These are phyloP conservation scores for Phlegmacium glaucopus DNA, from an alignment of 768 basidiomycete species.

Conservation along the genomic window DNA sequence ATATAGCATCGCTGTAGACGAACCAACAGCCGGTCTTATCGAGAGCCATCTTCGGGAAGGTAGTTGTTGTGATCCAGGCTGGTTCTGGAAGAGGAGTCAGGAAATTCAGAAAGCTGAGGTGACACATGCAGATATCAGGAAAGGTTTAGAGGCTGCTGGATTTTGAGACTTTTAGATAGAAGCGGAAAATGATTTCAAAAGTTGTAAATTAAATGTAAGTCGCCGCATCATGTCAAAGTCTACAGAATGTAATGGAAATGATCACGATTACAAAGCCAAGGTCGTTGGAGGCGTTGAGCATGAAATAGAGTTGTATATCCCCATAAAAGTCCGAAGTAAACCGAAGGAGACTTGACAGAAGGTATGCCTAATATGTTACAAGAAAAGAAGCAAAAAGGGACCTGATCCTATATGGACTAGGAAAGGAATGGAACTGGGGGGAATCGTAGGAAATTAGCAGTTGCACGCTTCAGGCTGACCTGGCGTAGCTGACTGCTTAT, in stretches of 20 bases:
- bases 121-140: constrained; percentile 61
- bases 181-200: constrained; percentile 6
- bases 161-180: constrained; percentile 36
- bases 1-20: constrained; percentile 47
- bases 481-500: constrained; percentile 54
- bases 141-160: constrained; percentile 64
- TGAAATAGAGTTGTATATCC: constrained; percentile 29
- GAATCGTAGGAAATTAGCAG: constrained; percentile 44
- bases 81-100: constrained; percentile 58
- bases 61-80: constrained; percentile 39
- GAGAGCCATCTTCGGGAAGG: constrained; percentile 39
- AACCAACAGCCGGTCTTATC: constrained; percentile 45
- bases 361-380: constrained; percentile 29
- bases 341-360: constrained; percentile 22
- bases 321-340: constrained; percentile 33
- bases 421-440: constrained; percentile 5
- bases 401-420: constrained; percentile 11
- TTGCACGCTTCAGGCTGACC: constrained; percentile 70
- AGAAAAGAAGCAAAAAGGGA: constrained; percentile 23
- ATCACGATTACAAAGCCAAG: constrained; percentile 5
- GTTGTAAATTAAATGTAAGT: constrained; percentile 21
- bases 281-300: neutral
- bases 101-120: constrained; percentile 58
- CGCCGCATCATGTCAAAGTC: constrained; percentile 16
- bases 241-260: constrained; percentile 11